These are phyloP conservation scores for Yamagishiella unicocca DNA, from an alignment of 139 green algal species.

Conservation along the genomic window DNA sequence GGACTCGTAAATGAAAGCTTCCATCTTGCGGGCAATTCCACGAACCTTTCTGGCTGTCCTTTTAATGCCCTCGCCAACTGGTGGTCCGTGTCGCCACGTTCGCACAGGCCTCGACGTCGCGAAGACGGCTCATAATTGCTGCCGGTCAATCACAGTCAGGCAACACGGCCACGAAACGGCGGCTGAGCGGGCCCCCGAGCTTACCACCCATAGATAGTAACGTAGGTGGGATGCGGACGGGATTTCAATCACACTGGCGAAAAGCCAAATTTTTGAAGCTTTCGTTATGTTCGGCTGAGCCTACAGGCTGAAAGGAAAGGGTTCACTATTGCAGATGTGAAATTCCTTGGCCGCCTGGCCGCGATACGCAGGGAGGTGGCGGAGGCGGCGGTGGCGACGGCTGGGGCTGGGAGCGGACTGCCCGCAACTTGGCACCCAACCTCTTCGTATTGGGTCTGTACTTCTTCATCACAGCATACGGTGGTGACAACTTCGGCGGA, in stretches of 20 bases:
- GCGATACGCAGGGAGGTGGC: constrained; percentile 60
- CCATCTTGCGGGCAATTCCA: too few species aligned
- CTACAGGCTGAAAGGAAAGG: too few species aligned
- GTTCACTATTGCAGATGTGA: too few species aligned
- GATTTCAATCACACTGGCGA: too few species aligned
- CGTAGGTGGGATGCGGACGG: constrained; percentile 12
- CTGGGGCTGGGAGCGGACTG: constrained; percentile 68
- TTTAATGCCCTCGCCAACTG: too few species aligned
- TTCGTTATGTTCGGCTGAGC: too few species aligned
- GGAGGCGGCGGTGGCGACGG: constrained; percentile 65
- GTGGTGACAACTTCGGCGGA: constrained; percentile 59
- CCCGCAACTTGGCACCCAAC: constrained; percentile 65
- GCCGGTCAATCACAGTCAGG: constrained; percentile 47
- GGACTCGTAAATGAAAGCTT: too few species aligned
- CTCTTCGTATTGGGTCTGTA: constrained; percentile 59
- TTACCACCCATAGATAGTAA: constrained; percentile 50
- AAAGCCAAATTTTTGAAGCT: too few species aligned
- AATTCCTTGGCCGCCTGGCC: too few species aligned
- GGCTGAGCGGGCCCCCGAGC: constrained; percentile 32
- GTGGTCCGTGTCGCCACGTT: too few species aligned
- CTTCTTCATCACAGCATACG: constrained; percentile 56
- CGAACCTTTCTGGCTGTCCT: too few species aligned
- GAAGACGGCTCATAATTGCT: constrained; percentile 22
- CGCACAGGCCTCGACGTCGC: background rate
- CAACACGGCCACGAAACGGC: constrained; percentile 53